Evolutionary conservation across 2,329 filamentous ascomycete species (phyloP), one percentile per base, ranked within the genome.

Genomic region (Penicillium corylophilum): DNA sequence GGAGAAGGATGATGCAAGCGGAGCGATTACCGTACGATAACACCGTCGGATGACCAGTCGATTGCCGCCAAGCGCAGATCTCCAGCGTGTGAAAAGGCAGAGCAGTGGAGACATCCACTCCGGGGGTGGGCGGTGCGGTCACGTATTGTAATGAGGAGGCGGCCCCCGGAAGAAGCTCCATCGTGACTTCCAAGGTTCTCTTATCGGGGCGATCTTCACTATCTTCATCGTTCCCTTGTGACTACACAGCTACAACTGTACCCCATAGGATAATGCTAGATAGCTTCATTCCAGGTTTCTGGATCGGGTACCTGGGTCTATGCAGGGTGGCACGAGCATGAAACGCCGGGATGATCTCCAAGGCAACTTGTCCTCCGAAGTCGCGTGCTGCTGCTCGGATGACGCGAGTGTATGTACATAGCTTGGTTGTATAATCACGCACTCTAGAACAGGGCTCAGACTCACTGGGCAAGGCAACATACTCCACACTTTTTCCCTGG

Each of bases 1-100:
- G 53, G 60, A 57, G 58, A 55, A 46, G 42, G 64, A 69, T 68
- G 67, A 68, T 68, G 68, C 67, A 70, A 68, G 59, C 63, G 53
- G 59, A 53, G 46, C 24, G 26, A 52, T 56, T 59, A 62, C 59
- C 48, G 44, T 63, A 65, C 62, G 43, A 54, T 61, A 60, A 64
- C 61, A 56, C 60, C 52, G 49, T 26, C 54, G 50, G 53, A 54
- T 63, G 62, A 56, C 51, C 47, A 24, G 44, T 49, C 48, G 44
- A 58, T 58, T 59, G 56, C 48, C 46, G 56, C 31, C 48, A 45
- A 48, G 43, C 48, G 64, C 62, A 52, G 62, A 66, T 65, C 63
- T 45, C 54, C 16, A 12, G 16, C 18, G 9, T 20, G 16, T 13
- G 18, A 20, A 20, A 22, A 13, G 35, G 16, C 35, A 12, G 8